Percentiles rank a stretch among this genome's conserved stretches.
These are phyloP conservation scores for Mimosa bimucronata DNA, from an alignment of 306 rosid species.

Conservation along the genomic window DNA sequence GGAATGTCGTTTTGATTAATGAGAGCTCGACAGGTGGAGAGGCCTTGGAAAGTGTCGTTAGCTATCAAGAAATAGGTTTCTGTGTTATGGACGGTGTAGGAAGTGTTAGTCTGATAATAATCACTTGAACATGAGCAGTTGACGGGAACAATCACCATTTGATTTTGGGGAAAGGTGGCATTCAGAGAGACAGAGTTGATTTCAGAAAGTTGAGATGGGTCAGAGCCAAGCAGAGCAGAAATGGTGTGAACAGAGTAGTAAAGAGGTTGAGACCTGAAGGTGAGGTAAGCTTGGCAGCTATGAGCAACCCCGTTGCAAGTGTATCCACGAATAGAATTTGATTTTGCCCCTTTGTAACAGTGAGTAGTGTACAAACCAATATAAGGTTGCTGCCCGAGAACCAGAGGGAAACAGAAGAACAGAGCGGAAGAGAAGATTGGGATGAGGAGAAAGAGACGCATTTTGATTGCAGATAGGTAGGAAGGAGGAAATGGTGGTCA, in stretches of 20 bases:
- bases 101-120: slow-evolving; percentile 67
- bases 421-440: slow-evolving; percentile 34
- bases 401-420: slow-evolving; percentile 35
- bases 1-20: slow-evolving; percentile 42
- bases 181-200: slow-evolving; percentile 56
- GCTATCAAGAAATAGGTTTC: slow-evolving; percentile 50
- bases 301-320: slow-evolving; percentile 58
- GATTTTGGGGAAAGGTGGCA: slow-evolving; percentile 52
- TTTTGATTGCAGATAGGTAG: slow-evolving; percentile 34
- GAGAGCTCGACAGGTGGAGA: slow-evolving; percentile 81
- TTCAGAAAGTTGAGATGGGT: slow-evolving; percentile 60
- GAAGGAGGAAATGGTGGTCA: slow-evolving; percentile 3
- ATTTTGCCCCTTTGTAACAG: slow-evolving; percentile 44
- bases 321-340: slow-evolving; percentile 70
- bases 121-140: slow-evolving; percentile 73
- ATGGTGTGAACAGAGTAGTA: slow-evolving; percentile 66
- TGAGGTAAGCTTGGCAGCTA: slow-evolving; percentile 79
- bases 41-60: slow-evolving; percentile 66
- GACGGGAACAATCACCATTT: slow-evolving; percentile 70
- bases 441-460: slow-evolving; percentile 46
- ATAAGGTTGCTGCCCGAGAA: slow-evolving; percentile 74
- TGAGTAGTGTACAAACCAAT: slow-evolving; percentile 55
- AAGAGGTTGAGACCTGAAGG: slow-evolving; percentile 72
- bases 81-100: slow-evolving; percentile 40
- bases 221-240: slow-evolving; percentile 56